Evolutionary conservation across 208 protist species (phyloP), one percentile per base, ranked within the genome.

Genomic region (Baffinella frigidus): DNA sequence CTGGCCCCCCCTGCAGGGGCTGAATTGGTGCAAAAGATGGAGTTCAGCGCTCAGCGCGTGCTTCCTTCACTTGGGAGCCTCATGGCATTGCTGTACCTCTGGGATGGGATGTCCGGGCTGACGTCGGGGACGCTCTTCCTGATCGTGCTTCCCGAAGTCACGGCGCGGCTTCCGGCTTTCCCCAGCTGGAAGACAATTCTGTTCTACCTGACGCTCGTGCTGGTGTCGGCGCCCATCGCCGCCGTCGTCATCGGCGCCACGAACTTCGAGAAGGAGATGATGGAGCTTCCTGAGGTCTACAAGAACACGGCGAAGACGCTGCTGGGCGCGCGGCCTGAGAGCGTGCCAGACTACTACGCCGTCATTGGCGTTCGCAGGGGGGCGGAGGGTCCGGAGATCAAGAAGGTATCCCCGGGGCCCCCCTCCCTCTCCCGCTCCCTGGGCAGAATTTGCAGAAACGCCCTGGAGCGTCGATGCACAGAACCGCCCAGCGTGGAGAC

Each of bases 221-320:
- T 30, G 1, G 0, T 80, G 7, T 36, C 24, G 24, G 77, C 77
- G 0, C 77, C 77, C 33, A 45, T 87, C 36, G 77, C 39, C 24
- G 3, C 36, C 11, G 14, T 87, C 38, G 77, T 87, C 77, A 41
- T 61, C 44, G 77, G 77, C 41, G 77, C 77, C 77, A 41, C 61
- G 39, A 61, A 87, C 77, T 87, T 45, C 27, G 77, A 87, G 77
- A 87, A 67, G 36, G 77, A 87, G 38, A 41, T 87, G 27, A 87
- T 87, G 77, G 77, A 87, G 44, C n/a, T 87, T 10, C 77, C 77
- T 27, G 77, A 45, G 3, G 48, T 61, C 3, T 87, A 87, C 77
- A 71, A 41, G 11, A 14, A 56, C 77, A 45, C 20, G 20, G 36
- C 77, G 11, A 87, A 87, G 30, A 36, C 14, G 71, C 30, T 80